These are phyloP conservation scores for Oehlia diaphana DNA, from an alignment of 192 early-diverging fungal genomes.

Conservation along the genomic window DNA sequence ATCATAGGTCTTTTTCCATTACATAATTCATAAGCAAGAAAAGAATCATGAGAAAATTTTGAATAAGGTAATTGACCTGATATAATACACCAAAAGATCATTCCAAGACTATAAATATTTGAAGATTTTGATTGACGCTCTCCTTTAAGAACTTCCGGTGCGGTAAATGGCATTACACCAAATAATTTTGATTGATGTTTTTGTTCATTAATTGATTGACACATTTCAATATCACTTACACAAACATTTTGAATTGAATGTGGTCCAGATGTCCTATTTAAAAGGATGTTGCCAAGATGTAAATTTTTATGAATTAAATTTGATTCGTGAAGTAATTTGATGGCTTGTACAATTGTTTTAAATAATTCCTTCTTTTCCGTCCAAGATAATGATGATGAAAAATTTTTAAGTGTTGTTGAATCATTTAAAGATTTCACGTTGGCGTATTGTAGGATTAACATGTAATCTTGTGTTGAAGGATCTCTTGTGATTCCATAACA, in stretches of 20 bases:
- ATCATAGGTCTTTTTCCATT: not conserved
- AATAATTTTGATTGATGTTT: not conserved
- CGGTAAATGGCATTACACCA: not conserved
- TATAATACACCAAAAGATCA: not conserved
- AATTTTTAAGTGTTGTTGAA: not conserved
- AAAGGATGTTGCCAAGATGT: conserved; percentile 17
- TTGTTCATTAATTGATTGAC: not conserved
- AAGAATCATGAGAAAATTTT: not conserved
- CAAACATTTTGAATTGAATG: not conserved
- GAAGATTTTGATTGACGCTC: not conserved
- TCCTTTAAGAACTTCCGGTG: not conserved
- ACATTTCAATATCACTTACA: not conserved
- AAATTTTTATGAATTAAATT: not conserved
- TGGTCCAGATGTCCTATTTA: not conserved
- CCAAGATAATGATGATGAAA: conserved; percentile 1
- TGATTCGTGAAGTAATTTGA: not conserved
- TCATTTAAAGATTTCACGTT: not conserved
- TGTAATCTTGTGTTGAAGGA: not conserved
- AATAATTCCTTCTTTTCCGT: not conserved
- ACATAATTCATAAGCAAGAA: conserved; percentile 2
- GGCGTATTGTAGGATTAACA: not conserved
- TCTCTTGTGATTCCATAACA: conserved; percentile 14
- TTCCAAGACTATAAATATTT: conserved; percentile 19
- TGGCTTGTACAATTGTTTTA: not conserved
- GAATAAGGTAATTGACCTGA: not conserved